Evolutionary conservation across 2,329 filamentous ascomycete species (phyloP).

Genomic region (Xylaria polymorpha): DNA sequence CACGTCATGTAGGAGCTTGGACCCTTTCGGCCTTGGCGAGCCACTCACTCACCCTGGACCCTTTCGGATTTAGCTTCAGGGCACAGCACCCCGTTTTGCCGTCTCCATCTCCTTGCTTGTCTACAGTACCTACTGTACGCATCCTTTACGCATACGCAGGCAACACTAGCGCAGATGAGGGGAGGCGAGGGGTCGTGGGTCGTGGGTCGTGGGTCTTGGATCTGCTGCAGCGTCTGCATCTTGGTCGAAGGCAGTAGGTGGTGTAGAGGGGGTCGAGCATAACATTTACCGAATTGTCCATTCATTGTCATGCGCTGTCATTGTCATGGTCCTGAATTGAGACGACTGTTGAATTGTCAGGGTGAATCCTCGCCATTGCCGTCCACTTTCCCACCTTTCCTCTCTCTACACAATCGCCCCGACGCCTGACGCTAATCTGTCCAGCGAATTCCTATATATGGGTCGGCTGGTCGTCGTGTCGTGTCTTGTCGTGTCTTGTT

Average conservation of each 20-base stretch:
- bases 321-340: no score
- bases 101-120: background rate
- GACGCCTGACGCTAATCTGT: background rate
- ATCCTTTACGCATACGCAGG: background rate
- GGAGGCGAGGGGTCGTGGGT: constrained; percentile 24
- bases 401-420: background rate
- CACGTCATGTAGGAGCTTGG: constrained; percentile 32
- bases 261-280: constrained; percentile 7
- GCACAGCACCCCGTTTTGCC: constrained; percentile 1
- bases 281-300: constrained; percentile 12
- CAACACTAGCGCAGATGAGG: constrained; percentile 1
- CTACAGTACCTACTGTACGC: background rate
- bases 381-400: constrained; percentile 19
- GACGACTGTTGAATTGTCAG: background rate
- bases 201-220: background rate
- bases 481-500: constrained; percentile 9
- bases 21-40: constrained; percentile 25
- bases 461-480: constrained; percentile 20
- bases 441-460: constrained; percentile 17
- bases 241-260: background rate
- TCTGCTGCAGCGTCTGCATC: no score
- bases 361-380: constrained; percentile 28
- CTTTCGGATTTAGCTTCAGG: constrained; percentile 1
- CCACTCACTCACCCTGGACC: constrained; percentile 16
- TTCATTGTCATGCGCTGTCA: constrained; percentile 7